These are phyloP conservation scores for Coelastrella sp. DNA, from an alignment of 139 green algal species.

Conservation along the genomic window DNA sequence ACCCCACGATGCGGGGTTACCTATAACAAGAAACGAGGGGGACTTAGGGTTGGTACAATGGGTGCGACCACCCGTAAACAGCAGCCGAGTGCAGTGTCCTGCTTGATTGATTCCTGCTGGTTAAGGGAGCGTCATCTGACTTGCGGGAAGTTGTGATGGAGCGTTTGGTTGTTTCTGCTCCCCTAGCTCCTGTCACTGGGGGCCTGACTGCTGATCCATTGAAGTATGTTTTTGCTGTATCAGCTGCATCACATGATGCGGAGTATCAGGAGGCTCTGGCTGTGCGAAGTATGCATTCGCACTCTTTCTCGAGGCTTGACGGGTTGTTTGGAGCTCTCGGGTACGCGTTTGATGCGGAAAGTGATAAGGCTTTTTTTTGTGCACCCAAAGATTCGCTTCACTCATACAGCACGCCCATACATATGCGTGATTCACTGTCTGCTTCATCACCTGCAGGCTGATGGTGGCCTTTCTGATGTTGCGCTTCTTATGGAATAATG, in stretches of 20 bases:
- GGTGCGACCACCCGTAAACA: too few relatives aligned
- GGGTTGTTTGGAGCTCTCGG: constrained; percentile 32
- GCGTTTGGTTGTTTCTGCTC: not conserved
- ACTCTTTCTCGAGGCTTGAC: constrained; percentile 18
- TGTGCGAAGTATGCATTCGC: constrained; percentile 9
- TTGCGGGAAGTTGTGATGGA: not conserved
- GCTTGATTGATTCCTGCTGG: too few relatives aligned
- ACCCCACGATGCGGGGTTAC: too few relatives aligned
- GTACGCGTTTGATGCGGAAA: not conserved
- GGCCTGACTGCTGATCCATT: constrained; percentile 15
- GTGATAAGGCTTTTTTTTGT: too few relatives aligned
- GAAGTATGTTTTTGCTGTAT: not conserved
- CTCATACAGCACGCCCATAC: not conserved
- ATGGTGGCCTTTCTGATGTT: constrained; percentile 30
- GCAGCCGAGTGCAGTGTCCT: too few relatives aligned
- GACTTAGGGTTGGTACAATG: too few relatives aligned
- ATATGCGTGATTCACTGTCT: not conserved
- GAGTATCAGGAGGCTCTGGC: constrained; percentile 15
- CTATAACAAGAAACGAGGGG: too few relatives aligned
- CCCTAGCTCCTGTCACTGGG: not conserved
- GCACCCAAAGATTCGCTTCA: too few relatives aligned
- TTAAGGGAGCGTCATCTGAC: too few relatives aligned
- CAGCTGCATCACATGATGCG: not conserved
- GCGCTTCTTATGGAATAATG: constrained; percentile 30
- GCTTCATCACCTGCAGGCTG: too few relatives aligned